Evolutionary conservation across 2,329 filamentous ascomycete genomes (phyloP), one percentile per base, ranked within the genome.

Genomic region (Trichoderma koningiopsis): DNA sequence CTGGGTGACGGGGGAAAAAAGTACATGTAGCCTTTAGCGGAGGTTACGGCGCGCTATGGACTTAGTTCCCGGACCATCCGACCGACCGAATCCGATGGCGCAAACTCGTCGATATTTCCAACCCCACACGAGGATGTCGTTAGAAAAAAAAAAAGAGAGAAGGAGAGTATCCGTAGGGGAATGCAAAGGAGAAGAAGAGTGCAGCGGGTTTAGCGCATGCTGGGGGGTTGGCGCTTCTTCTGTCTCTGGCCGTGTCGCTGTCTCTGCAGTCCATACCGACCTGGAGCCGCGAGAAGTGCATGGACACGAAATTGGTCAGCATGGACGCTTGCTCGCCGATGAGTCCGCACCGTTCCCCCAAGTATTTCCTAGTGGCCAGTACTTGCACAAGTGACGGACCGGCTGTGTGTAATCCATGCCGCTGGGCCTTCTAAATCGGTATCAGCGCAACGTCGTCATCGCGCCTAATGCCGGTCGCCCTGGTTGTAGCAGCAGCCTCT

Each of bases 1-100:
- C 49, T 57, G 58, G 59, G 33, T 57, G 59, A 55, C 47, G 35
- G 53, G 52, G 52, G 57, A 63, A 62, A 56, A 49, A 55, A 55
- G 35, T 52, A 35, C 52, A 27, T 37, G 55, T 56, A 52, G 40
- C 37, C 49, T 59, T 62, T 55, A 59, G 68, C 68, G 68, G 68
- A 70, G 68, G 68, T 57, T 62, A 67, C 64, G 68, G 68, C 64
- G 68, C 56, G 53, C 63, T 53, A 57, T 61, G 63, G 63, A 62
- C 58, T 70, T 72, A 71, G 71, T 65, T 71, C 68, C 71, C 71
- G 71, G 70, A 53, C 70, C 68, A 72, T 72, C 71, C 71, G 71
- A 71, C 70, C 70, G 65, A 52, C 63, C 64, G 61, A 61, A 60
- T 60, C 66, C 65, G 57, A 53, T 53, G 65, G 57, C 65, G 55